Evolutionary conservation across 192 early-diverging fungal genomes (phyloP), one percentile per base, ranked within the genome.

Genomic region (Phlyctochytrium planicorne): DNA sequence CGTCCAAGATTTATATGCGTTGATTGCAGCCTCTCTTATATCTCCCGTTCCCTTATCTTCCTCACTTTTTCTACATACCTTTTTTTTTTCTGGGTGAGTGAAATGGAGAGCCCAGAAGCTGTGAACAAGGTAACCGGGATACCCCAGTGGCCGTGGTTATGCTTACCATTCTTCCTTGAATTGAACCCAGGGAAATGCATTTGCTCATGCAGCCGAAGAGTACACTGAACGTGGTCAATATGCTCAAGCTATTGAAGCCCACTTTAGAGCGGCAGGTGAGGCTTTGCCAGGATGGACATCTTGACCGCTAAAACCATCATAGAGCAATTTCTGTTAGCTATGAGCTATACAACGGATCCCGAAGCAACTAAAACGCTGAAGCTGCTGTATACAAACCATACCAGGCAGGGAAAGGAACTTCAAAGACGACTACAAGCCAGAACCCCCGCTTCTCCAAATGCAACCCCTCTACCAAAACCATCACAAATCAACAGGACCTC

Each of bases 121-220:
- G n/a, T n/a, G n/a, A n/a, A n/a, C n/a, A n/a, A n/a, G n/a, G n/a
- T n/a, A n/a, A n/a, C n/a, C n/a, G n/a, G n/a, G n/a, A n/a, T n/a
- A n/a, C n/a, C n/a, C n/a, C n/a, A n/a, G n/a, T n/a, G n/a, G n/a
- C n/a, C n/a, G n/a, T n/a, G n/a, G n/a, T n/a, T n/a, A n/a, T n/a
- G n/a, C n/a, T n/a, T n/a, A n/a, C n/a, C n/a, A n/a, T n/a, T n/a
- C n/a, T n/a, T n/a, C n/a, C n/a, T n/a, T n/a, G n/a, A n/a, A n/a
- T n/a, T n/a, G n/a, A n/a, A n/a, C n/a, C n/a, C 70, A 89, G 83
- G 90, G 85, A 25, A 88, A 91, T 75, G 70, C 78, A 1, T 89
- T 81, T 75, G 90, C 86, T 17, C 76, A 72, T 36, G 78, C 72
- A 2, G 90, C 90, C 32, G 90, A 91, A 33, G 86, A 87, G 27